Evolutionary conservation across 177 flowering plant genomes (phyloP).

Genomic region (Vitis hybrid): DNA sequence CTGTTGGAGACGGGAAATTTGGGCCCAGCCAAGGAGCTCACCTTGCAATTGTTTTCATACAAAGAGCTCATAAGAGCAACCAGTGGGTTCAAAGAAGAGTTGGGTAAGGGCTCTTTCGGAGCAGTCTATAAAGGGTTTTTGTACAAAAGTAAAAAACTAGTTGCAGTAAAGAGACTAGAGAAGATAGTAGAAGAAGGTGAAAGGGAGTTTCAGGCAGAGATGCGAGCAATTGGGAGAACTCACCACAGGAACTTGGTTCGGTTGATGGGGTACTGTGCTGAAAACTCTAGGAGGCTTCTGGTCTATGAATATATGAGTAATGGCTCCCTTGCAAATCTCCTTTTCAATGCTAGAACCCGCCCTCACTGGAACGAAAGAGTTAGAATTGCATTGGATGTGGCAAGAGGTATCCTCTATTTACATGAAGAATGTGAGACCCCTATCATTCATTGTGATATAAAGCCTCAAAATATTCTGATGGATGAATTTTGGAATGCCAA

Average conservation of each 20-base stretch:
- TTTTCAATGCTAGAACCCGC: slow-evolving; percentile 14
- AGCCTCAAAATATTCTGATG: slow-evolving; percentile 39
- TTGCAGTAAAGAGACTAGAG: slow-evolving; percentile 38
- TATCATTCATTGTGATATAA: slow-evolving; percentile 40
- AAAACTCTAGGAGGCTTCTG: slow-evolving; percentile 21
- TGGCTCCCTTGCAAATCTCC: slow-evolving; percentile 37
- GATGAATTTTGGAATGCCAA: slow-evolving; percentile 24
- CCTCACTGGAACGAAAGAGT: slow-evolving; percentile 28
- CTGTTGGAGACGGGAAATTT: not conserved
- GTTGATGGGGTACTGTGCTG: slow-evolving; percentile 26
- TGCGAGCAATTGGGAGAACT: slow-evolving; percentile 25
- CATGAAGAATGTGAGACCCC: slow-evolving; percentile 32
- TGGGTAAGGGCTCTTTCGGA: slow-evolving; percentile 35
- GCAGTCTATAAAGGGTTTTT: slow-evolving; percentile 31
- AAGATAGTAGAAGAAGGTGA: slow-evolving; percentile 30
- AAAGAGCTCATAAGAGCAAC: slow-evolving; percentile 32
- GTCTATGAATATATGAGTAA: slow-evolving; percentile 40
- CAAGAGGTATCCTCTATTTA: slow-evolving; percentile 29
- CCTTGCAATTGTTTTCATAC: slow-evolving; percentile 19
- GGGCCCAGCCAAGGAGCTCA: slow-evolving; percentile 7
- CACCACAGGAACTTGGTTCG: slow-evolving; percentile 30
- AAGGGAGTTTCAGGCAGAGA: slow-evolving; percentile 27
- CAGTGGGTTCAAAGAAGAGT: slow-evolving; percentile 22
- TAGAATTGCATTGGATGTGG: slow-evolving; percentile 25
- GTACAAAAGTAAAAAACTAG: not conserved